phyloP scores from a whole-genome alignment of 1,139 yeast species.

The Geotrichum fermentans region DNA sequence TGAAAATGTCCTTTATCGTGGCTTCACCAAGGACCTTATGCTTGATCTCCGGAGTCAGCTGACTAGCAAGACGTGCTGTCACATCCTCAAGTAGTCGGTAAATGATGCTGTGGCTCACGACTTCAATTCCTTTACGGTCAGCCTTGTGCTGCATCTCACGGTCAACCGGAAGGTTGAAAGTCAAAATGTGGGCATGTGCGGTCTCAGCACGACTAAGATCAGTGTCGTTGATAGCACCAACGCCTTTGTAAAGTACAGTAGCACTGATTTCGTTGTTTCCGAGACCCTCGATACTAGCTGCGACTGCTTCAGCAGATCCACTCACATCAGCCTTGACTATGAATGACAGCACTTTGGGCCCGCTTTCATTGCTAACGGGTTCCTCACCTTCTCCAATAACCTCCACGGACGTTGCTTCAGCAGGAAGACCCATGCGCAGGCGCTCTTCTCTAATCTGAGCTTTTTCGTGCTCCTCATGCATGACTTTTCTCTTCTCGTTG shows the following conservation, averaged over 20 bases:
- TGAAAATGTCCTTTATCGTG: conserved; percentile 66
- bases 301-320: conserved; percentile 60
- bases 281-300: conserved; percentile 69
- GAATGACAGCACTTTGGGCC: conserved; percentile 47
- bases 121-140: conserved; percentile 51
- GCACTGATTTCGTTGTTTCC: conserved; percentile 84
- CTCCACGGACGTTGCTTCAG: conserved; percentile 34
- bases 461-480: conserved; percentile 44
- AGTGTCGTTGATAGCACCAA: conserved; percentile 79
- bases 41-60: conserved; percentile 64
- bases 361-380: conserved; percentile 34
- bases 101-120: conserved; percentile 71
- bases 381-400: conserved; percentile 24
- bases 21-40: conserved; percentile 65
- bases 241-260: conserved; percentile 63
- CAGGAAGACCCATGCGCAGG: conserved; percentile 33
- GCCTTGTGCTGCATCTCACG: conserved; percentile 62
- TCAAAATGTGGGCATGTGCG: conserved; percentile 65
- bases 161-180: conserved; percentile 72
- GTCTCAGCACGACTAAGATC: conserved; percentile 80
- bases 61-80: conserved; percentile 55
- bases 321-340: conserved; percentile 87
- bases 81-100: conserved; percentile 86
- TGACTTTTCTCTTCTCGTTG: conserved; percentile 48
- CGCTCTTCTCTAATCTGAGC: conserved; percentile 34